Evolutionary conservation across 169 alveolate species (phyloP).

Genomic region (Plasmodium cynomolgi): DNA sequence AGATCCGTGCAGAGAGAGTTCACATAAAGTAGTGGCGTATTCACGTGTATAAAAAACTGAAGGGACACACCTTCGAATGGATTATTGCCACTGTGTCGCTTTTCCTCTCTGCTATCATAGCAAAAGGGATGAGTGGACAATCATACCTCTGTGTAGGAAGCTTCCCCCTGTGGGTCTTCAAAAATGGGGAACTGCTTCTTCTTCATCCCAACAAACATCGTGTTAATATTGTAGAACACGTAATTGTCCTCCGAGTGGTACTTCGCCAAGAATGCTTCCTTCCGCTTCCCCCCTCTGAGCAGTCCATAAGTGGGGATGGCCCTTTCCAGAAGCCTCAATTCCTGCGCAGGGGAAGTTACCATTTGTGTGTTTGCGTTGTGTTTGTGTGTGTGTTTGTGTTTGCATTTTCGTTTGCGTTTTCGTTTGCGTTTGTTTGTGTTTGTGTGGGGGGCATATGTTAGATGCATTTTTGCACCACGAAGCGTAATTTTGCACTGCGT

Average conservation of each 20-base stretch:
- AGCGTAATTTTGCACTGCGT: background rate
- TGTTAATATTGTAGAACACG: constrained; percentile 36
- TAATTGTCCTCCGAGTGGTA: constrained; percentile 7
- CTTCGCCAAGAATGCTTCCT: background rate
- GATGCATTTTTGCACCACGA: background rate
- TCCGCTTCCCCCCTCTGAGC: background rate
- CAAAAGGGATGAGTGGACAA: background rate
- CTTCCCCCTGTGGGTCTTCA: background rate
- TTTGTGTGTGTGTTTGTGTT: background rate
- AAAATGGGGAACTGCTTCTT: constrained; percentile 6
- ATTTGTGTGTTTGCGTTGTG: background rate
- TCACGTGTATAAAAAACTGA: background rate
- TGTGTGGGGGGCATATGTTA: background rate
- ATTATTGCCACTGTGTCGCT: background rate
- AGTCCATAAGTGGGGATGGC: constrained; percentile 39
- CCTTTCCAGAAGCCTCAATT: constrained; percentile 34
- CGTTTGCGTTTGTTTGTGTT: too few relatives aligned
- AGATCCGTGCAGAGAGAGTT: background rate
- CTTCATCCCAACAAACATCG: background rate
- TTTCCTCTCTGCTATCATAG: background rate
- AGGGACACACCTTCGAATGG: background rate
- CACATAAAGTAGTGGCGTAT: background rate
- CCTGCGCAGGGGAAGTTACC: constrained; percentile 1
- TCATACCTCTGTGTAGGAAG: constrained; percentile 19
- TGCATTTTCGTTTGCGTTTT: too few relatives aligned